Conservation (phyloP, 2,329 filamentous ascomycete genomes). For the Fusarium tanahbumbuense region DNA sequence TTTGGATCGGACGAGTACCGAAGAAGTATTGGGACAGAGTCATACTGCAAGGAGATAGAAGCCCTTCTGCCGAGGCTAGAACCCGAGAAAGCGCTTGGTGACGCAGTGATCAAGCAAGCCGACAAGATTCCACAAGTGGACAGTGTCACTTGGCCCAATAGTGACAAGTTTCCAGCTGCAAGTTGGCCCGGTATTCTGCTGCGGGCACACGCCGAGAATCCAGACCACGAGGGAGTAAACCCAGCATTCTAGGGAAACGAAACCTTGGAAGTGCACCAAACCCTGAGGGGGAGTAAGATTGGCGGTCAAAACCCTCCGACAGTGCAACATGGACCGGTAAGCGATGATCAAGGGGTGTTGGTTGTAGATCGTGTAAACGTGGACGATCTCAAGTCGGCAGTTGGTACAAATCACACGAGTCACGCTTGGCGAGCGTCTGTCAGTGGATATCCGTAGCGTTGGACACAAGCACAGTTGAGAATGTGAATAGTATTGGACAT, state of each 20-base stretch:
- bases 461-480: too few relatives aligned
- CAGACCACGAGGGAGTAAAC: constrained; percentile 44
- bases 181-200: constrained; percentile 51
- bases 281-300: constrained; percentile 2
- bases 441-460: background rate
- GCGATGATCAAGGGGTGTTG: constrained; percentile 20
- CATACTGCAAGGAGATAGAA: constrained; percentile 37
- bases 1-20: constrained; percentile 42
- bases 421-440: constrained; percentile 6
- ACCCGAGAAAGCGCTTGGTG: constrained; percentile 42
- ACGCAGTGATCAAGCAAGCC: constrained; percentile 47
- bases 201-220: constrained; percentile 47
- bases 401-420: constrained; percentile 20
- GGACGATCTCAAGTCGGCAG: constrained; percentile 25
- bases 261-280: background rate
- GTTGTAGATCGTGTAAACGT: constrained; percentile 25
- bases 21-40: constrained; percentile 9
- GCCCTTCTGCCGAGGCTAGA: constrained; percentile 42
- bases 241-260: constrained; percentile 43
- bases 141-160: constrained; percentile 42
- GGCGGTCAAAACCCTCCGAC: constrained; percentile 14
- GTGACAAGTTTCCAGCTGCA: constrained; percentile 46
- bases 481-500: constrained; percentile 8
- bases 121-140: constrained; percentile 38
- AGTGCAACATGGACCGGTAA: background rate